phyloP scores from a whole-genome alignment of 371 early-diverging fungal genomes.

The Lichtheimia ornata region DNA sequence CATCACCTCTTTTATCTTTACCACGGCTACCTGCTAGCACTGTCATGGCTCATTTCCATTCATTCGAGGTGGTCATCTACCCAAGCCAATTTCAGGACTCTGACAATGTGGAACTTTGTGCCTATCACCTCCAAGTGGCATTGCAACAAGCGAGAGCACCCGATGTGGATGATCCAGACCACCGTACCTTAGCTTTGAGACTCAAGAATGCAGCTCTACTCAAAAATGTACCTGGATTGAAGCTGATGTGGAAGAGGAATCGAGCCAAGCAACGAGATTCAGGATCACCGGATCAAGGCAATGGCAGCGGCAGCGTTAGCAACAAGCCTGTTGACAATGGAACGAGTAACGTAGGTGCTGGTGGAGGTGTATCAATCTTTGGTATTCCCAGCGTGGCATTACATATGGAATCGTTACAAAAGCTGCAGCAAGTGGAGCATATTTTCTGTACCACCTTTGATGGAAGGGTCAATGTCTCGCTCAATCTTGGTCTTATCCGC shows the following conservation, averaged over 20 bases:
- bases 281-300: constrained; percentile 2
- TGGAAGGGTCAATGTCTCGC: constrained; percentile 72
- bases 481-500: constrained; percentile 73
- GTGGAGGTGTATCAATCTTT: constrained; percentile 61
- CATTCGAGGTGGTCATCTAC: constrained; percentile 54
- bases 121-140: constrained; percentile 25
- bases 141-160: constrained; percentile 16
- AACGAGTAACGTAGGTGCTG: constrained; percentile 11
- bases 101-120: constrained; percentile 66
- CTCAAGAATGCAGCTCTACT: constrained; percentile 39
- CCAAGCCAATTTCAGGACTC: constrained; percentile 73
- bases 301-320: background rate
- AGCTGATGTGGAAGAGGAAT: constrained; percentile 27
- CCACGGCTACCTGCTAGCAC: constrained; percentile 4
- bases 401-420: constrained; percentile 49
- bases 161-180: constrained; percentile 15
- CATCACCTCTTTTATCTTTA: background rate
- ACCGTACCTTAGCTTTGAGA: constrained; percentile 28
- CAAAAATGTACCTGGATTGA: constrained; percentile 46
- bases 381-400: constrained; percentile 57
- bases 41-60: constrained; percentile 11
- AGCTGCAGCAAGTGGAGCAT: constrained; percentile 39
- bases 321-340: background rate
- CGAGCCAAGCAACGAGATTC: constrained; percentile 3
- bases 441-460: constrained; percentile 63